Base-by-base conservation (phyloP, 768 basidiomycete genomes). In the Boletus huronensis region DNA sequence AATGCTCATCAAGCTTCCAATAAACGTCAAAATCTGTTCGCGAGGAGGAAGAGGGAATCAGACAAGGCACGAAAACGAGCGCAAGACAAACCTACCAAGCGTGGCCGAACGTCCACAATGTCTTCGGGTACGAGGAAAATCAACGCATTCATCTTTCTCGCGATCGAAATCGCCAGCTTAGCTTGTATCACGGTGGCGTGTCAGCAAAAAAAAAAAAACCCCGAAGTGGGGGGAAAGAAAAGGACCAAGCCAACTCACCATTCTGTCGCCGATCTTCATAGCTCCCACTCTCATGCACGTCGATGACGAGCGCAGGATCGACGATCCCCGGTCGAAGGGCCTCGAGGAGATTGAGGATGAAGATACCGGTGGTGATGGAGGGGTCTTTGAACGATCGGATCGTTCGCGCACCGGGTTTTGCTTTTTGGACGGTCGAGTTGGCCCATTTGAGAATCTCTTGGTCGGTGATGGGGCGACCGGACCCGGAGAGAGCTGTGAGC, bases 91-190 rank as follows among this genome's bases (percentile, higher is more conserved):
- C 89, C 38, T 68, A 96, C 93, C 69, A 97, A 78, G 54, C 92
- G 84, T 31, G 93, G 84, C 40, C 96, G 85, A 56, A 98, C 82
- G 69, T 98, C 95, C 34, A 98, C 93, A 62, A 98, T 94, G 72
- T 94, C 94, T 67, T 98, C 96, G 0, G 96, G 94, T 0, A 98
- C 96, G 54, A 98, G 75, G 81, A 98, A 98, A 64, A 98, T 98
- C 62, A 97, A 72, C 5, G 92, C 91, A 50, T 93, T 91, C 87
- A 95, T 87, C 81, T 98, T 98, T 66, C 96, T 81, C n/a, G 96
- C 95, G 62, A 98, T 98, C 3, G 96, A 98, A 63, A 98, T 98
- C 8, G 93, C 96, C 59, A 98, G 73, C 82, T 98, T 98, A 16
- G 95, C 95, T 97, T 95, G 58, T 11, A 6, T 28, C 25, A 17